These are phyloP conservation scores for Gleditsia sinensis DNA, from an alignment of 306 rosid genomes.

Conservation along the genomic window DNA sequence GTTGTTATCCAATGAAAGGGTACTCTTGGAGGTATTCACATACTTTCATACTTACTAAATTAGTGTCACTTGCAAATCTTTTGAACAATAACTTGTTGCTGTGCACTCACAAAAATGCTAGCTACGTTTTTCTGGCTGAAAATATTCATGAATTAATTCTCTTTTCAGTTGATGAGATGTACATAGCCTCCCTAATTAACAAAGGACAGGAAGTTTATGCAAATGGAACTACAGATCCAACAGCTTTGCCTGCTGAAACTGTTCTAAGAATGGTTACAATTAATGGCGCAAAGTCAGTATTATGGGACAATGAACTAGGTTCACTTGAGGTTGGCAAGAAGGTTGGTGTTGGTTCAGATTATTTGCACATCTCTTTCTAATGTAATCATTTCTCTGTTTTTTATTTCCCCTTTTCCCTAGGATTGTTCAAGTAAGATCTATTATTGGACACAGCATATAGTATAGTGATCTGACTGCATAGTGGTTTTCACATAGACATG, in stretches of 20 bases:
- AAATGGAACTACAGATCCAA: slow-evolving; percentile 72
- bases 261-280: slow-evolving; percentile 71
- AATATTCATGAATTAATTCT: slow-evolving; percentile 37
- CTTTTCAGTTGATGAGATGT: slow-evolving; percentile 89
- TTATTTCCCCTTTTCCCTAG: slow-evolving; percentile 8
- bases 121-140: slow-evolving; percentile 1
- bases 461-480: neutral
- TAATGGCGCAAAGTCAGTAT: slow-evolving; percentile 81
- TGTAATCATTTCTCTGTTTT: slow-evolving; percentile 13
- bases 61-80: neutral
- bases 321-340: slow-evolving; percentile 92
- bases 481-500: neutral
- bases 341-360: slow-evolving; percentile 49
- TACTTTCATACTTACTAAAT: neutral
- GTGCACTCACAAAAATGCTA: neutral
- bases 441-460: neutral
- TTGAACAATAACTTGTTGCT: neutral
- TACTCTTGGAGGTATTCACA: neutral
- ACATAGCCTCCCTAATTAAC: slow-evolving; percentile 84
- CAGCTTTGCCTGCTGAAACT: slow-evolving; percentile 75
- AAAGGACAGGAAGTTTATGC: slow-evolving; percentile 73
- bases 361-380: slow-evolving; percentile 10
- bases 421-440: slow-evolving; percentile 11
- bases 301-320: slow-evolving; percentile 82
- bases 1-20: neutral